Evolutionary conservation across 495 filamentous ascomycete species (phyloP).

Genomic region (Cercophora scortea): DNA sequence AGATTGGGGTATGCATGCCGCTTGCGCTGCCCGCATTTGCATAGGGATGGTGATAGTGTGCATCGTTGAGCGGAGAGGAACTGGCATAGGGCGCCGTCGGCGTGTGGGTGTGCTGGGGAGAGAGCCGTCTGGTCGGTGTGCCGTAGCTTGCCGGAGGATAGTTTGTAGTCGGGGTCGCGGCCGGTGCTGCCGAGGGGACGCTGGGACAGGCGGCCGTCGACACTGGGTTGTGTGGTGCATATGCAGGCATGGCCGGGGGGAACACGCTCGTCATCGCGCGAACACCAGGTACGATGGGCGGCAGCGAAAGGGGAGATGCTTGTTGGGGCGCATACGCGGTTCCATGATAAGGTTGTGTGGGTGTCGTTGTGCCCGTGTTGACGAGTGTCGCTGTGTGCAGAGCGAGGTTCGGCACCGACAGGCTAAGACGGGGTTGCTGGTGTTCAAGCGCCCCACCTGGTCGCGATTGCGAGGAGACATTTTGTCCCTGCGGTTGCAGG

Average conservation of each 20-base stretch:
- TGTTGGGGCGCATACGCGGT: constrained; percentile 21
- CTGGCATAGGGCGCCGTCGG: constrained; percentile 22
- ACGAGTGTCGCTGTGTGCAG: constrained; percentile 27
- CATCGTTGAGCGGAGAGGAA: constrained; percentile 44
- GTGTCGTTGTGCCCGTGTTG: constrained; percentile 2
- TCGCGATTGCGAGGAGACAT: constrained; percentile 19
- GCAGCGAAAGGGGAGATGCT: constrained; percentile 34
- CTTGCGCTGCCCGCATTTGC: constrained; percentile 11
- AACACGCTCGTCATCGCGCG: constrained; percentile 46
- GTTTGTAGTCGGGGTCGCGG: constrained; percentile 14
- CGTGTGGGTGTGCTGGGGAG: constrained; percentile 24
- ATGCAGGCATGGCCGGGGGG: constrained; percentile 22
- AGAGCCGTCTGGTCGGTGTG: constrained; percentile 35
- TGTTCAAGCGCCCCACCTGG: constrained; percentile 7
- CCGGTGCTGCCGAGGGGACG: not conserved
- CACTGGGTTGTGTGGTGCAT: constrained; percentile 19
- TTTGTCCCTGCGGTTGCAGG: constrained; percentile 6
- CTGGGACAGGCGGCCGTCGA: constrained; percentile 27
- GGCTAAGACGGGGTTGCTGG: constrained; percentile 14
- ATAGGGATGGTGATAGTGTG: constrained; percentile 29
- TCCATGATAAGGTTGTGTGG: constrained; percentile 4
- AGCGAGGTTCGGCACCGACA: constrained; percentile 35
- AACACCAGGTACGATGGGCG: constrained; percentile 34
- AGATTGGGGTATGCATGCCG: constrained; percentile 46
- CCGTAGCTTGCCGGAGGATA: constrained; percentile 24